phyloP scores from a whole-genome alignment of 345 rosid genomes.

The Pseudoturritis turrita region DNA sequence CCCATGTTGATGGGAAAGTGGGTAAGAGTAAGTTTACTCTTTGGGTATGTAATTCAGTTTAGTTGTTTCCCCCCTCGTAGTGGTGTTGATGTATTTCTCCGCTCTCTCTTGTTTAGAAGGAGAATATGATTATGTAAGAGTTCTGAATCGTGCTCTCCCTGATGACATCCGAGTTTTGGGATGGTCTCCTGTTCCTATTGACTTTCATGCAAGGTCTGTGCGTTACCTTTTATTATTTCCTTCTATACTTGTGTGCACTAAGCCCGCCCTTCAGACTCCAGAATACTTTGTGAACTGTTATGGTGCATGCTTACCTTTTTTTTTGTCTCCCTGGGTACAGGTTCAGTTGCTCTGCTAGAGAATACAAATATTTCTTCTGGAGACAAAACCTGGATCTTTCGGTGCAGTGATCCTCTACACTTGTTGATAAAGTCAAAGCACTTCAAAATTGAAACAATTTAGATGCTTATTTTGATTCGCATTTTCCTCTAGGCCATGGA shows the following conservation, averaged over 20 bases:
- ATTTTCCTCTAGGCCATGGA: constrained; percentile 62
- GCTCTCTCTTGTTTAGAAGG: constrained; percentile 35
- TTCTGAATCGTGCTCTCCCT: constrained; percentile 85
- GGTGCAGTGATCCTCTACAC: constrained; percentile 37
- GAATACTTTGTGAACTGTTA: not conserved
- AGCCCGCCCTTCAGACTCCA: not conserved
- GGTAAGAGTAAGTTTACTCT: constrained; percentile 36
- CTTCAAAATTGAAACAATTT: not conserved
- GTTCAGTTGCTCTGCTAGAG: constrained; percentile 84
- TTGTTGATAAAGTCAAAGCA: not conserved
- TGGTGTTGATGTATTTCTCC: constrained; percentile 6
- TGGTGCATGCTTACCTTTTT: not conserved
- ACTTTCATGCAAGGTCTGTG: constrained; percentile 85
- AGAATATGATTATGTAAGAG: constrained; percentile 88
- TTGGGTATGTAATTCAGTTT: constrained; percentile 6
- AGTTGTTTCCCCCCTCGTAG: not conserved
- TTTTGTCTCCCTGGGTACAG: constrained; percentile 38
- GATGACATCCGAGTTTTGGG: constrained; percentile 80
- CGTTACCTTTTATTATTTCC: not conserved
- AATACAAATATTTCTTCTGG: constrained; percentile 85
- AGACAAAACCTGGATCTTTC: constrained; percentile 54
- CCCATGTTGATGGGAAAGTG: constrained; percentile 27
- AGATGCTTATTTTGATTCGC: constrained; percentile 8
- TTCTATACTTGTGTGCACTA: not conserved
- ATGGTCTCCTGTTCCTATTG: constrained; percentile 85